Conservation (phyloP, 2,329 filamentous ascomycete species). For the Aspergillus novoparasiticus region DNA sequence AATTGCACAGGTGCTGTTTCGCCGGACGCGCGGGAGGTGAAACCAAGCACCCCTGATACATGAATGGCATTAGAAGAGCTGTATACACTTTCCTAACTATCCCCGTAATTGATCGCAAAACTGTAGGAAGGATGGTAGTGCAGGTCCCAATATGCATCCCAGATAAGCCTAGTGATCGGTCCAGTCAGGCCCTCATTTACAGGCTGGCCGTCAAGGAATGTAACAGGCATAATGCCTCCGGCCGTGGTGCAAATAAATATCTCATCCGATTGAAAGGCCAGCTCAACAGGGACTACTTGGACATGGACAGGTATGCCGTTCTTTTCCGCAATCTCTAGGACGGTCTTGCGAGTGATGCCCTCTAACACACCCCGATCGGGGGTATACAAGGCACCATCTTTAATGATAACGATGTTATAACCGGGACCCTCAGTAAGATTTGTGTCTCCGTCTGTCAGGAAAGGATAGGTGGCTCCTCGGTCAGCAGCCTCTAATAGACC, state of each 20-base stretch:
- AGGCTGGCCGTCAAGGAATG: constrained; percentile 46
- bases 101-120: constrained; percentile 25
- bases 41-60: too few relatives aligned
- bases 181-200: constrained; percentile 50
- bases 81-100: too few relatives aligned
- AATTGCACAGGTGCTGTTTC: too few relatives aligned
- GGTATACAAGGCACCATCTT: constrained; percentile 49
- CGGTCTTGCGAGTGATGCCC: constrained; percentile 53
- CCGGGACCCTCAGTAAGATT: constrained; percentile 56
- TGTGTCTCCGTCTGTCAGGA: constrained; percentile 54
- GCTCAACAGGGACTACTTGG: constrained; percentile 47
- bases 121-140: constrained; percentile 46
- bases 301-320: constrained; percentile 40
- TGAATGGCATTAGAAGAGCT: too few relatives aligned
- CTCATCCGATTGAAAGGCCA: constrained; percentile 50
- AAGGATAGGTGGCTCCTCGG: constrained; percentile 51
- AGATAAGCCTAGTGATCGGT: constrained; percentile 50
- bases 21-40: too few relatives aligned
- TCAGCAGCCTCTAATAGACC: constrained; percentile 52
- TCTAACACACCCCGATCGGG: constrained; percentile 52
- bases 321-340: constrained; percentile 46
- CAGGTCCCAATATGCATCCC: constrained; percentile 55
- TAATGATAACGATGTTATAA: constrained; percentile 53
- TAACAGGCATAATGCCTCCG: constrained; percentile 58
- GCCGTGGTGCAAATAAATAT: constrained; percentile 59